Evolutionary conservation across 2,329 filamentous ascomycete genomes (phyloP).

Genomic region (Penicillium nordicum): DNA sequence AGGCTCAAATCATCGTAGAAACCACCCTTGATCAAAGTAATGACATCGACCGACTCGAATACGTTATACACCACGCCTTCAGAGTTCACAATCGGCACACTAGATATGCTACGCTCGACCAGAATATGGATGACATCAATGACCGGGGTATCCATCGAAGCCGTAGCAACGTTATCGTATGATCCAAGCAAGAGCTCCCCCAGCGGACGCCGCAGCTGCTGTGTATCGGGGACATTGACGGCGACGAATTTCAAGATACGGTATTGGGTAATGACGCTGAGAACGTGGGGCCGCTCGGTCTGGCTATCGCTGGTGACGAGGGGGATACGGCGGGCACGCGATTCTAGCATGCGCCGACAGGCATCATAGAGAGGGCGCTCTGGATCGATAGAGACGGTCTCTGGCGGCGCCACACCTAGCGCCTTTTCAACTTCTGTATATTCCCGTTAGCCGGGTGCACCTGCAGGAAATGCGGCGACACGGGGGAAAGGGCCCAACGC

Average conservation of each 20-base stretch:
- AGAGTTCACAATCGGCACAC: slow-evolving; percentile 84
- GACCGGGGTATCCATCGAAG: slow-evolving; percentile 83
- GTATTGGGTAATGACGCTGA: slow-evolving; percentile 97
- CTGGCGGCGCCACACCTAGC: slow-evolving; percentile 83
- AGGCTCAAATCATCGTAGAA: slow-evolving; percentile 86
- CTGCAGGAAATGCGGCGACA: not conserved
- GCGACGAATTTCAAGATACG: slow-evolving; percentile 98
- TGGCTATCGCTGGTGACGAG: slow-evolving; percentile 92
- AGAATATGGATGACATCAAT: slow-evolving; percentile 92
- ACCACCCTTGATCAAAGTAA: slow-evolving; percentile 89
- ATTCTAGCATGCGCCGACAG: slow-evolving; percentile 89
- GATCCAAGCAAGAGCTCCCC: slow-evolving; percentile 81
- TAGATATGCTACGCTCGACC: slow-evolving; percentile 90
- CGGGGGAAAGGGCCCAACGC: slow-evolving; percentile 26
- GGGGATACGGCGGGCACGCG: slow-evolving; percentile 87
- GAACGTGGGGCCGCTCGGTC: slow-evolving; percentile 84
- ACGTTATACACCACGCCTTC: slow-evolving; percentile 82
- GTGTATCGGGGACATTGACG: slow-evolving; percentile 86
- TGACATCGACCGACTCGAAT: slow-evolving; percentile 96
- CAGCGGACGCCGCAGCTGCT: slow-evolving; percentile 81
- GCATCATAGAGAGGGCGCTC: slow-evolving; percentile 90
- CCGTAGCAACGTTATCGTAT: slow-evolving; percentile 75
- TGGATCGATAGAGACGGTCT: slow-evolving; percentile 94
- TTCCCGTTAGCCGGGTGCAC: slow-evolving; percentile 6
- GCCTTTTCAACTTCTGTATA: slow-evolving; percentile 87